Conservation (phyloP, 164 flowering plant genomes). For the Vitis labrusca region DNA sequence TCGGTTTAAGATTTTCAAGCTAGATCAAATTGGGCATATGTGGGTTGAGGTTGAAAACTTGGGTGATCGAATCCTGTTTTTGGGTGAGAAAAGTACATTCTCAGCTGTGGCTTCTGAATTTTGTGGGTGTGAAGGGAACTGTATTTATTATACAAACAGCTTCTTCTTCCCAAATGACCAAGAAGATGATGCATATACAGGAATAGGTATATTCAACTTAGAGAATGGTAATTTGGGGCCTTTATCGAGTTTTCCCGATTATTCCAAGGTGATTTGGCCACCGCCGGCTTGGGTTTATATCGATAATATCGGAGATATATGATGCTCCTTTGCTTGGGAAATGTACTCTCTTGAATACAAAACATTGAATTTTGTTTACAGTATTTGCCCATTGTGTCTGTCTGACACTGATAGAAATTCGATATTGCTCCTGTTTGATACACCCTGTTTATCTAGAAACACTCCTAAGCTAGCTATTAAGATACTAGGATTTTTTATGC, state of each 20-base stretch:
- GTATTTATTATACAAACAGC: constrained; percentile 52
- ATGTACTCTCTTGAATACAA: too few relatives aligned
- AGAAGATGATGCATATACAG: constrained; percentile 22
- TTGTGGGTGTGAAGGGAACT: constrained; percentile 45
- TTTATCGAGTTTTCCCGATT: constrained; percentile 21
- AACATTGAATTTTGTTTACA: too few relatives aligned
- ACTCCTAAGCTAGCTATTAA: too few relatives aligned
- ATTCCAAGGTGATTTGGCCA: constrained; percentile 56
- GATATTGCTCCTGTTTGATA: too few relatives aligned
- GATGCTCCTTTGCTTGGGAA: too few relatives aligned
- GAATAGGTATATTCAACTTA: constrained; percentile 43
- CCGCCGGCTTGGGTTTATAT: constrained; percentile 50
- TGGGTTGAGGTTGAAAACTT: constrained; percentile 52
- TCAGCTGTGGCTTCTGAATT: constrained; percentile 47
- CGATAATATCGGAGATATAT: constrained; percentile 24
- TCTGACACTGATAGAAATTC: too few relatives aligned
- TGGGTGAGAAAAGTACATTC: constrained; percentile 67
- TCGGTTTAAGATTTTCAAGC: constrained; percentile 54
- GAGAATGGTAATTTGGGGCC: constrained; percentile 41
- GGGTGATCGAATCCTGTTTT: constrained; percentile 59
- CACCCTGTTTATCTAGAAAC: too few relatives aligned
- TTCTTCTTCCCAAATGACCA: constrained; percentile 18
- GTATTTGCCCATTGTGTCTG: too few relatives aligned
- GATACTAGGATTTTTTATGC: too few relatives aligned
- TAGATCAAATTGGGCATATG: constrained; percentile 22